Conservation (phyloP, 2,329 filamentous ascomycete genomes). For the Aspergillus phoenicis region DNA sequence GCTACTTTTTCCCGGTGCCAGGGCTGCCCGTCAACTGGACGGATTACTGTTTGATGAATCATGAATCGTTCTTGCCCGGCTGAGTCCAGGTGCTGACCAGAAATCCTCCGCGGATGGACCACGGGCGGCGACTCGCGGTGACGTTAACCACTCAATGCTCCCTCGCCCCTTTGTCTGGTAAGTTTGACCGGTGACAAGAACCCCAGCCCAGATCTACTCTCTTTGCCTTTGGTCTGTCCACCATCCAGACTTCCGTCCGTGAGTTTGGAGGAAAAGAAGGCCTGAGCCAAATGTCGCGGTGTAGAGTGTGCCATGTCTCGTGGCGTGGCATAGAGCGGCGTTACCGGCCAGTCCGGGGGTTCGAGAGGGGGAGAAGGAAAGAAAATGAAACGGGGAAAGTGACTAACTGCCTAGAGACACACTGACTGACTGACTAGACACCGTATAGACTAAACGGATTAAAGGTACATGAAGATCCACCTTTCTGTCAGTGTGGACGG, state of each 20-base stretch:
- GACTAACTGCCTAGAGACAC: too few relatives aligned
- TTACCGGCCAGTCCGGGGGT: too few relatives aligned
- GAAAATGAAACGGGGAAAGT: too few relatives aligned
- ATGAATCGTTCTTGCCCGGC: conserved; percentile 4
- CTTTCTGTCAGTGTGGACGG: too few relatives aligned
- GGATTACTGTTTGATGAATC: conserved; percentile 10
- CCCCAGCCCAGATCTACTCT: not conserved
- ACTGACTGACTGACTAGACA: too few relatives aligned
- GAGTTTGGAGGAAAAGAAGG: not conserved
- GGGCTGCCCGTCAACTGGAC: not conserved
- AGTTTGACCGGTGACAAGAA: conserved; percentile 8
- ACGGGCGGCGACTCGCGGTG: conserved; percentile 13
- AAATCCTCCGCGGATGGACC: not conserved
- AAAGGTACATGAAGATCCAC: too few relatives aligned
- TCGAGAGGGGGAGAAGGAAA: too few relatives aligned
- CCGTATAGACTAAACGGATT: too few relatives aligned
- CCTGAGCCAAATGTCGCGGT: not conserved
- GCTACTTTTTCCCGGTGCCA: conserved; percentile 10
- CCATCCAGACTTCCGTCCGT: not conserved
- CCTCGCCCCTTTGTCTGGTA: conserved; percentile 15
- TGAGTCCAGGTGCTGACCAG: conserved; percentile 9
- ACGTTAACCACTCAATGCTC: conserved; percentile 23
- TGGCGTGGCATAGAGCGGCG: not conserved
- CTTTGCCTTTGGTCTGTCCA: not conserved
- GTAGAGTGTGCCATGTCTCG: not conserved